Percentiles rank a stretch among this genome's conserved stretches.
phyloP scores from a whole-genome alignment of 768 basidiomycete species.

The Suillus discolor region DNA sequence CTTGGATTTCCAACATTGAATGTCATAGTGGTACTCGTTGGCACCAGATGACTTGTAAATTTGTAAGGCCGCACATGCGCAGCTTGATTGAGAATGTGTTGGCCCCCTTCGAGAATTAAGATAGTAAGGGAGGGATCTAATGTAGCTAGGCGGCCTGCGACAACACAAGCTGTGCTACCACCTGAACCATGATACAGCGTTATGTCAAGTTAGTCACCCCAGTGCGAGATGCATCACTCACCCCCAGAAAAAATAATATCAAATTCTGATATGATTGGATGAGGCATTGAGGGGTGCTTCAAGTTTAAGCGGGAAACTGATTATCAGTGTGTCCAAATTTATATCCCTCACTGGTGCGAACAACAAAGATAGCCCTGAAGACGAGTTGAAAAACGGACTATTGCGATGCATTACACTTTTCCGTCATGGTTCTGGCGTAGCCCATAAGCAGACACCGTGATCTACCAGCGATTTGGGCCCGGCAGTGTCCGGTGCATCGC shows the following conservation, averaged over 20 bases:
- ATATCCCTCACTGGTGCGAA: not conserved
- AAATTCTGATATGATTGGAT: not conserved
- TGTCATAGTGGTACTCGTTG: slow-evolving; percentile 20
- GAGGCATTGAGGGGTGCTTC: not conserved
- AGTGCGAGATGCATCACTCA: not conserved
- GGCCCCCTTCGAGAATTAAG: slow-evolving; percentile 29
- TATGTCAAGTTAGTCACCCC: not conserved
- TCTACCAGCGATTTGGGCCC: too few relatives aligned
- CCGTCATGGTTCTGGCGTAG: too few relatives aligned
- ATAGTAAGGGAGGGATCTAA: slow-evolving; percentile 31
- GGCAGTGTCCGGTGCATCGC: not conserved
- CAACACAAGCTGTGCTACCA: slow-evolving; percentile 30
- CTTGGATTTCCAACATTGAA: slow-evolving; percentile 16
- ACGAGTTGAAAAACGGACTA: too few relatives aligned
- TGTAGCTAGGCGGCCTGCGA: slow-evolving; percentile 27
- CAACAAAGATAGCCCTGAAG: not conserved
- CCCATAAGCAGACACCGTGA: too few relatives aligned
- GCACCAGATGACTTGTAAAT: slow-evolving; percentile 17
- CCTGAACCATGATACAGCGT: slow-evolving; percentile 9
- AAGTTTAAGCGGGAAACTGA: not conserved
- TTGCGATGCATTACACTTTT: too few relatives aligned
- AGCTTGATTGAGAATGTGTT: slow-evolving; percentile 20
- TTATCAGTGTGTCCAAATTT: not conserved
- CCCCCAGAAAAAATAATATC: slow-evolving; percentile 3
- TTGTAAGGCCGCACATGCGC: slow-evolving; percentile 24